Base-by-base conservation (phyloP, 257 asterid species). In the Solanum chilense region DNA sequence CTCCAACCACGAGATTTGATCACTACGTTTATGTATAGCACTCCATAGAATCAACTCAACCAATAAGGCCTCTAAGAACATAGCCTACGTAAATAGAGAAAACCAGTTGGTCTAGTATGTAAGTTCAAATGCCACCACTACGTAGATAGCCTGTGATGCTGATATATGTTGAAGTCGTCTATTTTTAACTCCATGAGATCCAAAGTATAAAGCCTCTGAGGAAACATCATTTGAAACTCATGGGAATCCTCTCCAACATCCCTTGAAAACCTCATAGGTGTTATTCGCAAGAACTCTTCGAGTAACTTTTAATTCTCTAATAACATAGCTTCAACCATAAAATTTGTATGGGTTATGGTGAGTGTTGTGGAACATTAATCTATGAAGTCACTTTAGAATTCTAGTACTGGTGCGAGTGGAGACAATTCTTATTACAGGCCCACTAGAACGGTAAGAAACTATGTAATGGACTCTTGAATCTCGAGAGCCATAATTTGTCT, bases 351-450 rank as follows among this genome's bases (percentile, higher is more conserved):
- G 64, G n/a, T 0, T 7, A 1, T 56, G 12, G 2, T 5, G 25
- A n/a, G 25, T 20, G 64, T 0, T 18, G 64, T 56, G n/a, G n/a
- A 16, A 52, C 62, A 23, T 18, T 18, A 52, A 18, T 23, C 4
- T 7, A 18, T 52, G n/a, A 0, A 52, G 4, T 18, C 62, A 18
- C 2, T 18, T 6, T 1, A 18, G 0, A 1, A 52, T 0, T 23
- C 10, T 52, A 18, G 62, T 52, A 18, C 9, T 2, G n/a, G 62
- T 56, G 64, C 25, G 3, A 20, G 20, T 56, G 64, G 64, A 56
- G 64, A 56, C 8, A 2, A 1, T 11, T 11, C 5, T 20, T 56
- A 0, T 5, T 56, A 5, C 64, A 56, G 20, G 2, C 25, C 25
- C 12, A 10, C 2, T 3, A 20, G 3, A 56, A 18, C 0, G 12